These are phyloP conservation scores for Triticum urartu DNA, from an alignment of 176 grass and related monocot species.

Conservation along the genomic window DNA sequence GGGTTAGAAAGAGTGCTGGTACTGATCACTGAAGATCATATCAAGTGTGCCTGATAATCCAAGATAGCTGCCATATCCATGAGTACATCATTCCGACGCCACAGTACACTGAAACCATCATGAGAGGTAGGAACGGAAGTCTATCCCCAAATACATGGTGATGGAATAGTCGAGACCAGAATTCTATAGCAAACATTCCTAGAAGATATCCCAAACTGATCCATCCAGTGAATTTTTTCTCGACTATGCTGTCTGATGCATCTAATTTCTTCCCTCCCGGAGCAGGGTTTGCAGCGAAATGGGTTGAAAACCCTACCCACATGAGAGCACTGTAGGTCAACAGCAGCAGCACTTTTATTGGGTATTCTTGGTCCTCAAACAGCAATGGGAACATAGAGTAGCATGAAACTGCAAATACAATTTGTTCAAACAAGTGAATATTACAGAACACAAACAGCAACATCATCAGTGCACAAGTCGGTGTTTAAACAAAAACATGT, in stretches of 20 bases:
- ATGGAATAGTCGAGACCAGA: conserved; percentile 71
- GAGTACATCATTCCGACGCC: conserved; percentile 84
- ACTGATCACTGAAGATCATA: neutral
- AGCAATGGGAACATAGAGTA: conserved; percentile 83
- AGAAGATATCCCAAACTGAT: conserved; percentile 49
- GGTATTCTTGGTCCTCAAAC: conserved; percentile 83
- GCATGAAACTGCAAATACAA: conserved; percentile 70
- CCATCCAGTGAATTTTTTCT: conserved; percentile 59
- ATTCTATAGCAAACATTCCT: conserved; percentile 58
- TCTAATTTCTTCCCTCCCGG: conserved; percentile 25
- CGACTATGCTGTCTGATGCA: neutral
- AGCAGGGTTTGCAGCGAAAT: conserved; percentile 37
- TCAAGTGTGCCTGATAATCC: conserved; percentile 58
- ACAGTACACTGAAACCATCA: conserved; percentile 72
- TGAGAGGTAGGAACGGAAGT: conserved; percentile 84
- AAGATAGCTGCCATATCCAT: conserved; percentile 78
- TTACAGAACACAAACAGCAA: conserved; percentile 17
- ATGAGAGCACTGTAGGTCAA: conserved; percentile 51
- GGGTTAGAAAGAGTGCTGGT: neutral
- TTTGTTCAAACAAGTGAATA: conserved; percentile 15
- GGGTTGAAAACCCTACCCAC: conserved; percentile 71
- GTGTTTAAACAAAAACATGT: neutral
- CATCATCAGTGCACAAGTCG: neutral
- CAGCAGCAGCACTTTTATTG: conserved; percentile 72
- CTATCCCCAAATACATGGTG: conserved; percentile 52